Evolutionary conservation across 257 asterid genomes (phyloP).

Genomic region (Perilla frutescens): DNA sequence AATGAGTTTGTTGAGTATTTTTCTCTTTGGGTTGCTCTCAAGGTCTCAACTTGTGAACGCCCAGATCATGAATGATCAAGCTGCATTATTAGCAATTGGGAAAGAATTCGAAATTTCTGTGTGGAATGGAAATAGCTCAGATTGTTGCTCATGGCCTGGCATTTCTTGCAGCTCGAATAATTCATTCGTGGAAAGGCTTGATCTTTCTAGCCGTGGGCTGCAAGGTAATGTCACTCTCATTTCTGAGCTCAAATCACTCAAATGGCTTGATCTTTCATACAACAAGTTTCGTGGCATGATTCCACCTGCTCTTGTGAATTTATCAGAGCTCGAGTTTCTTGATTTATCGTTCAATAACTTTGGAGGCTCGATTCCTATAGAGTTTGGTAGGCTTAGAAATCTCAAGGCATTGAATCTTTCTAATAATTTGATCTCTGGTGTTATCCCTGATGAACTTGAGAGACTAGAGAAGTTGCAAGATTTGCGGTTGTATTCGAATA

Average conservation of each 20-base stretch:
- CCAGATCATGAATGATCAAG: constrained; percentile 51
- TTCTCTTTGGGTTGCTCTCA: constrained; percentile 59
- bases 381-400: constrained; percentile 58
- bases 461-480: constrained; percentile 62
- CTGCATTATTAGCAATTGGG: constrained; percentile 58
- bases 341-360: constrained; percentile 87
- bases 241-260: constrained; percentile 75
- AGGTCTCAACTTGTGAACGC: constrained; percentile 49
- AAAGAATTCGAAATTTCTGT: constrained; percentile 60
- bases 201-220: constrained; percentile 66
- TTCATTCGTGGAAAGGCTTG: constrained; percentile 75
- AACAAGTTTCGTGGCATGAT: constrained; percentile 78
- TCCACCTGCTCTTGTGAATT: constrained; percentile 64
- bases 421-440: constrained; percentile 58
- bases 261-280: constrained; percentile 81
- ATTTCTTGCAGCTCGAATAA: constrained; percentile 70
- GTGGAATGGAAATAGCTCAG: constrained; percentile 70
- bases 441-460: constrained; percentile 70
- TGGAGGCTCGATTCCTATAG: constrained; percentile 65
- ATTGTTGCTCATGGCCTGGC: constrained; percentile 79
- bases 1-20: constrained; percentile 43
- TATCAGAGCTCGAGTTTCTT: constrained; percentile 78
- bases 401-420: constrained; percentile 77
- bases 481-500: constrained; percentile 70
- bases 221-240: constrained; percentile 86